Percentiles rank a stretch among this genome's conserved stretches.
phyloP scores from a whole-genome alignment of 2,329 filamentous ascomycete genomes.

The Botrytis elliptica region DNA sequence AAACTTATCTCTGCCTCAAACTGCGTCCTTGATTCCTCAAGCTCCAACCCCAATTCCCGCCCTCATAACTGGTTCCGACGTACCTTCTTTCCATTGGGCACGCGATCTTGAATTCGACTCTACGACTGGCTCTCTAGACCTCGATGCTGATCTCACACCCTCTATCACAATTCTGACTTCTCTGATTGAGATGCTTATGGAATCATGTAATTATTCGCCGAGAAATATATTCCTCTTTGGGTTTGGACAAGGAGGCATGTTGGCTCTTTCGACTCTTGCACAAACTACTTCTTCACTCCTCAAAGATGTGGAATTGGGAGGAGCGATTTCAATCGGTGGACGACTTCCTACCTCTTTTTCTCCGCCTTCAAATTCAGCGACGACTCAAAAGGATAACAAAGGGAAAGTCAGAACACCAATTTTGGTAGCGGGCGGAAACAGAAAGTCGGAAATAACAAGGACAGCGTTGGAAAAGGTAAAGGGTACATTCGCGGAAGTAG shows the following conservation, averaged over 20 bases:
- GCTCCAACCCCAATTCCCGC: slow-evolving; percentile 61
- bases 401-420: slow-evolving; percentile 63
- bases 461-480: slow-evolving; percentile 64
- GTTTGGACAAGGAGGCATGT: slow-evolving; percentile 58
- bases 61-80: slow-evolving; percentile 37
- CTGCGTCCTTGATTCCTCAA: slow-evolving; percentile 59
- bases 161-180: slow-evolving; percentile 44
- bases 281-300: neutral
- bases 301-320: slow-evolving; percentile 47
- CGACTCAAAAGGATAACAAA: slow-evolving; percentile 29
- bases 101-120: slow-evolving; percentile 58
- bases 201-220: slow-evolving; percentile 49
- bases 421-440: slow-evolving; percentile 57
- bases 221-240: slow-evolving; percentile 55
- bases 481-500: slow-evolving; percentile 63
- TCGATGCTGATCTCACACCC: slow-evolving; percentile 52
- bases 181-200: slow-evolving; percentile 47
- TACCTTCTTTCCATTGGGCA: slow-evolving; percentile 54
- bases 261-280: slow-evolving; percentile 46
- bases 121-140: slow-evolving; percentile 50
- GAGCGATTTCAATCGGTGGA: slow-evolving; percentile 63
- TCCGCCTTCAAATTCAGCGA: neutral
- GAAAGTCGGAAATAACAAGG: slow-evolving; percentile 56
- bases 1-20: slow-evolving; percentile 63
- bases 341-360: slow-evolving; percentile 45